Evolutionary conservation across 2,329 filamentous ascomycete genomes (phyloP).

Genomic region (Alternaria brassicae): DNA sequence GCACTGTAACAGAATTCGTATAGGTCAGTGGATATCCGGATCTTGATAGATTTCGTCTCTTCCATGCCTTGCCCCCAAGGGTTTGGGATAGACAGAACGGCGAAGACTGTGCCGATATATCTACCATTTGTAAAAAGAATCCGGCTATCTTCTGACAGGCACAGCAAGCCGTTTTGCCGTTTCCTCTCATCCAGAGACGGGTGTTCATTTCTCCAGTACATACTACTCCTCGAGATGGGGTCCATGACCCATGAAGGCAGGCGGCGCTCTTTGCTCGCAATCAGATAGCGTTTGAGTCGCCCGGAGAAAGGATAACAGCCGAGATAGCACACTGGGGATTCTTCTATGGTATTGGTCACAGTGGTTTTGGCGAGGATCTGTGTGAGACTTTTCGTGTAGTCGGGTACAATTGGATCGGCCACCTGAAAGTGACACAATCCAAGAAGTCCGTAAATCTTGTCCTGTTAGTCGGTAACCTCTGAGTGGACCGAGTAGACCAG

Average conservation of each 20-base stretch:
- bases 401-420: neutral
- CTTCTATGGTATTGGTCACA: neutral
- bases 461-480: neutral
- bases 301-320: no score
- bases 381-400: neutral
- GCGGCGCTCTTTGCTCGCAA: fast-evolving
- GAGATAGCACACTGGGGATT: no score
- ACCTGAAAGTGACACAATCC: neutral
- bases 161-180: neutral
- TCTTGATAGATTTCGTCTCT: neutral
- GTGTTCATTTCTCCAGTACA: neutral
- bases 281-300: no score
- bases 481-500: neutral
- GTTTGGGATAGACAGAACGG: neutral
- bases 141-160: neutral
- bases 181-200: neutral
- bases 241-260: neutral
- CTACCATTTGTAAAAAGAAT: neutral
- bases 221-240: no score
- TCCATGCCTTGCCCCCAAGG: no score
- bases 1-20: neutral
- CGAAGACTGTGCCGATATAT: neutral
- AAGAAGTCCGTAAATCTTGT: neutral
- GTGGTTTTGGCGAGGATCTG: neutral
- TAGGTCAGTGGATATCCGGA: no score